Base-by-base conservation (phyloP, 2,329 filamentous ascomycete genomes). In the Neofusicoccum cordaticola region DNA sequence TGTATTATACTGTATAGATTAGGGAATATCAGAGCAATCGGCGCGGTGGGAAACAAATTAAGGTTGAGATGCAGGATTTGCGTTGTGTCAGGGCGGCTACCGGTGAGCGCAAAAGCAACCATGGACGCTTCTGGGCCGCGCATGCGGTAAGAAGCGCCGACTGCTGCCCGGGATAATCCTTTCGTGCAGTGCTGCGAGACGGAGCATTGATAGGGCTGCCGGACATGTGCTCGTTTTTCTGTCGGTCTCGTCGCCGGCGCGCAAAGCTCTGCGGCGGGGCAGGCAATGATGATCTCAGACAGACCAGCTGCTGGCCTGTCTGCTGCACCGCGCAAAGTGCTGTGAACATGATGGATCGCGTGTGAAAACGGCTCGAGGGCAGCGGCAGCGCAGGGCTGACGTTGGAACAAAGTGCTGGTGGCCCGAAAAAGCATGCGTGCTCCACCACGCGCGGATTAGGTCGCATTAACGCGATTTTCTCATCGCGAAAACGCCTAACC, bases 381-480 rank as follows among this genome's bases (percentile, higher is more conserved):
- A 34, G 42, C 13, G 5, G 37, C 27, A n/a, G 50, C 31, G 2
- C 37, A 37, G 41, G 53, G 42, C 7, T 60, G 56, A 60, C 41
- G 56, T 60, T 60, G 56, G 56, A 60, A 60, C 56, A 60, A 47
- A 60, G 31, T 47, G 56, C n/a, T 27, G 22, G 19, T 57, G 37
- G 53, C 53, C 53, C 53, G 53, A 57, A 17, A 13, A 44, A 17
- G 53, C 39, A 45, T 44, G 53, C 53, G 53, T 60, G 56, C 56
- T 60, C 56, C 56, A 60, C 41, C 56, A 37, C 50, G 27, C 39
- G 53, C n/a, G 56, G 27, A 37, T 35, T 47, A 47, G 53, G 53
- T 57, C 53, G 53, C 53, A 45, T 57, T 57, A 45, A 57, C 53
- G 53, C 39, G 53, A 57, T 57, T 57, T 57, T 57, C 50, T 52